phyloP scores from a whole-genome alignment of 192 early-diverging fungal species.

The Dispira parvispora region DNA sequence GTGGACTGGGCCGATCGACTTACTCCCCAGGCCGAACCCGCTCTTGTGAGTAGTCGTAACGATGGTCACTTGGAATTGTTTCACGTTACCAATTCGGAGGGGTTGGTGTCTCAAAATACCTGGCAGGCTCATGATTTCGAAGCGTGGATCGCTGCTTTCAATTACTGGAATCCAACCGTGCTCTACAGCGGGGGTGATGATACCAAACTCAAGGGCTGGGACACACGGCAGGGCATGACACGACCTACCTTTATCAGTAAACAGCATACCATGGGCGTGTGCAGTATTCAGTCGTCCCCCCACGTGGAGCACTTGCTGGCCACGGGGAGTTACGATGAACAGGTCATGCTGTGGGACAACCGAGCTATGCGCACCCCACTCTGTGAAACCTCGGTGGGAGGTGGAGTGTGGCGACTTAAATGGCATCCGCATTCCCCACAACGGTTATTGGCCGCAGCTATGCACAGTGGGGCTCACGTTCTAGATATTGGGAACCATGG shows the following conservation, averaged over 20 bases:
- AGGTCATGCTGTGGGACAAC: conserved; percentile 79
- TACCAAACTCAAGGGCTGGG: conserved; percentile 74
- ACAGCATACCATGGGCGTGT: conserved; percentile 78
- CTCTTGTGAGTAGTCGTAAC: conserved; percentile 54
- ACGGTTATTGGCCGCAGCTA: conserved; percentile 59
- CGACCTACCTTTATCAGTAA: conserved; percentile 41
- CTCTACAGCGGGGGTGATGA: conserved; percentile 82
- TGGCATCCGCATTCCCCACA: conserved; percentile 68
- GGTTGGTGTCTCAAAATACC: conserved; percentile 17
- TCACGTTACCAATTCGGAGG: conserved; percentile 22
- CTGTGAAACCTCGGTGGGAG: conserved; percentile 47
- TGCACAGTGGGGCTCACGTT: conserved; percentile 86
- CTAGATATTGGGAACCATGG: conserved; percentile 31
- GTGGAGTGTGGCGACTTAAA: conserved; percentile 88
- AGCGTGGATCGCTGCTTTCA: conserved; percentile 86
- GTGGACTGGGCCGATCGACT: conserved; percentile 75
- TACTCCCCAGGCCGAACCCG: not conserved
- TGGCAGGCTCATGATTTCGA: conserved; percentile 83
- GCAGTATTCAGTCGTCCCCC: conserved; percentile 73
- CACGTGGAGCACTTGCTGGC: conserved; percentile 60
- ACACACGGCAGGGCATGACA: conserved; percentile 30
- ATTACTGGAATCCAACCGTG: conserved; percentile 54
- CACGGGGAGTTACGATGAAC: conserved; percentile 89
- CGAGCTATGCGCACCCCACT: conserved; percentile 63
- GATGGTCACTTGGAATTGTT: conserved; percentile 51